phyloP scores from a whole-genome alignment of 164 flowering plant genomes.

The Sextonia rubra region DNA sequence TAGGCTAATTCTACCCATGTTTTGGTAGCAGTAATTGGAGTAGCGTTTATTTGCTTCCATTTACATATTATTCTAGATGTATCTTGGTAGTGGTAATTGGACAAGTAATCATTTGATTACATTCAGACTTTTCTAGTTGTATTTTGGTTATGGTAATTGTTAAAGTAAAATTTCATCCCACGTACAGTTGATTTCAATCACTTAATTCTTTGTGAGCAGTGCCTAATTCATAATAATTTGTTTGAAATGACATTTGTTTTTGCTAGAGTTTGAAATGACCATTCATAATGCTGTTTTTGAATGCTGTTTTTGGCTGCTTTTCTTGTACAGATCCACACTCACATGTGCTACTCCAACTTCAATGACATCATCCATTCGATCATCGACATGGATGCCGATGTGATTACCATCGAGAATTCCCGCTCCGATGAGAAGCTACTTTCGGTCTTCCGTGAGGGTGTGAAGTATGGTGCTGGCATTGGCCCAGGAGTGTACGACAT shows the following conservation, averaged over 20 bases:
- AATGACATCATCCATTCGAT: slow-evolving; percentile 71
- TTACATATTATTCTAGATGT: too few species aligned
- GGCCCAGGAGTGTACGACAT: slow-evolving; percentile 97
- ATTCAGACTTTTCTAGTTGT: too few species aligned
- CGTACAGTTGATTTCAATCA: neutral
- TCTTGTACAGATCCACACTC: slow-evolving; percentile 64
- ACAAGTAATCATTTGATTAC: too few species aligned
- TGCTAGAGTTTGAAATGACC: neutral
- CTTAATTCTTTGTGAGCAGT: neutral
- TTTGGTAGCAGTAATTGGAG: too few species aligned
- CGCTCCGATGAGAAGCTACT: slow-evolving; percentile 94
- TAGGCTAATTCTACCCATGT: too few species aligned
- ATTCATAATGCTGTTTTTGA: neutral
- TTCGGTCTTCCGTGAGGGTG: slow-evolving; percentile 95
- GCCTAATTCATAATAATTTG: neutral
- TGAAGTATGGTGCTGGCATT: slow-evolving; percentile 90
- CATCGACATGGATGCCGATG: slow-evolving; percentile 90
- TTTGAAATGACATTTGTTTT: neutral
- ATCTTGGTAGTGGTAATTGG: too few species aligned
- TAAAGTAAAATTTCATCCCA: too few species aligned
- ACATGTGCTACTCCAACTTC: slow-evolving; percentile 88
- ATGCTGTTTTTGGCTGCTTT: neutral
- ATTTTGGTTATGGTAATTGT: too few species aligned
- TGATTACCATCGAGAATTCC: slow-evolving; percentile 96
- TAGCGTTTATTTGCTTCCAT: too few species aligned